Percentiles rank a stretch among this genome's conserved stretches.
These are phyloP conservation scores for Paulownia fortunei DNA, from an alignment of 257 asterid genomes.

Conservation along the genomic window DNA sequence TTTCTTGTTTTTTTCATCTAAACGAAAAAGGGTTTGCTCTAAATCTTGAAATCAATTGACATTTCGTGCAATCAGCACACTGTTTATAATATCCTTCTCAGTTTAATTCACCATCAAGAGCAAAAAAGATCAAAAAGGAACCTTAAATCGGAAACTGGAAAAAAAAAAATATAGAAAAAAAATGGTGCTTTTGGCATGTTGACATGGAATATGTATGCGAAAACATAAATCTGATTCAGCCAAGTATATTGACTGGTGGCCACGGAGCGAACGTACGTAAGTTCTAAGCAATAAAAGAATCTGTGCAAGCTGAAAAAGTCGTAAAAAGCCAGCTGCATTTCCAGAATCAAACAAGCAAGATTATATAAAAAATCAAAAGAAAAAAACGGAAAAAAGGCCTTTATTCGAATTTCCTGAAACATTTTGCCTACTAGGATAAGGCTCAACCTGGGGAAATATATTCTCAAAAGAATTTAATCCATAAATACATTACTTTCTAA, in stretches of 20 bases:
- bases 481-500: not conserved
- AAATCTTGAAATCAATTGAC: no score
- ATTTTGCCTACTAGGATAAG: conserved; percentile 6
- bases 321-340: conserved; percentile 21
- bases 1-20: no score
- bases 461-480: not conserved
- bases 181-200: no score
- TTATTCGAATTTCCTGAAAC: conserved; percentile 1
- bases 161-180: no score
- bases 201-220: no score
- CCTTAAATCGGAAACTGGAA: no score
- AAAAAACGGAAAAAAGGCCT: not conserved
- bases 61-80: no score
- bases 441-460: not conserved
- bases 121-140: no score
- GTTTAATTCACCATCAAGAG: no score
- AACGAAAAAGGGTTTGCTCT: no score
- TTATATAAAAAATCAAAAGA: not conserved
- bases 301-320: conserved; percentile 10
- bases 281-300: conserved; percentile 41
- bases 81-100: no score
- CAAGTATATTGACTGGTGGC: not conserved
- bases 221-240: not conserved
- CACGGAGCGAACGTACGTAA: conserved; percentile 28
- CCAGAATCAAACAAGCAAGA: not conserved